These are phyloP conservation scores for Pseudogymnoascus sp. DNA, from an alignment of 2,329 filamentous ascomycete species.

Conservation along the genomic window DNA sequence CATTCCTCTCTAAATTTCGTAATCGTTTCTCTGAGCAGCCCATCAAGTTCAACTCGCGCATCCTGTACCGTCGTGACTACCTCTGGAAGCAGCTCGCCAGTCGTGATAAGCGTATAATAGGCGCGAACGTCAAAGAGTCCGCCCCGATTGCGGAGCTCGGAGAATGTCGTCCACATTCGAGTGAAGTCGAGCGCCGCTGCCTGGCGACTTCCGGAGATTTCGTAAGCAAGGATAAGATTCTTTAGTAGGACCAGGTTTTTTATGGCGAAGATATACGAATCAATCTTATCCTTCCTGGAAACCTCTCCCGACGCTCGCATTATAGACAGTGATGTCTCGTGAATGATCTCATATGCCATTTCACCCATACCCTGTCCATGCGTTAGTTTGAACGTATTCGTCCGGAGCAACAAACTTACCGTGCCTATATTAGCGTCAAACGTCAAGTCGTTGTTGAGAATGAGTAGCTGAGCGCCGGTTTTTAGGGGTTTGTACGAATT, in stretches of 20 bases:
- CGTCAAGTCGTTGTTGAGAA: conserved; percentile 12
- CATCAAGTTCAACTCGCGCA: conserved; percentile 57
- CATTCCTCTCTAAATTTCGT: conserved; percentile 55
- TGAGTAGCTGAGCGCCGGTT: conserved; percentile 13
- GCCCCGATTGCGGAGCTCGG: conserved; percentile 34
- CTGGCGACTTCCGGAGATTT: conserved; percentile 65
- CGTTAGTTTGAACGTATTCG: conserved; percentile 12
- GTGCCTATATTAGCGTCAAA: conserved; percentile 7
- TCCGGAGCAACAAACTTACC: conserved; percentile 17
- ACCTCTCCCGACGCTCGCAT: conserved; percentile 67
- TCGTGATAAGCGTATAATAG: conserved; percentile 35
- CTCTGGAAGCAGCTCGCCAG: conserved; percentile 28
- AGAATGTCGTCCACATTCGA: conserved; percentile 55
- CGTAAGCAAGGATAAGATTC: conserved; percentile 90
- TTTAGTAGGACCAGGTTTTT: conserved; percentile 93
- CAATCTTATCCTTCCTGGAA: conserved; percentile 62
- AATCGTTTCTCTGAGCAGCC: conserved; percentile 53
- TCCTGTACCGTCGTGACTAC: conserved; percentile 40
- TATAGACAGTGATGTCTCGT: conserved; percentile 79
- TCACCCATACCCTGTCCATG: conserved; percentile 33
- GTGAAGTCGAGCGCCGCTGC: conserved; percentile 50
- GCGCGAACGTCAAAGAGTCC: conserved; percentile 48
- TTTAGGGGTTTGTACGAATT: conserved; percentile 13
- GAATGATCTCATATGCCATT: conserved; percentile 72
- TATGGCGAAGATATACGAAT: conserved; percentile 85